These are phyloP conservation scores for Penicillium soppii DNA, from an alignment of 495 filamentous ascomycete species.

Conservation along the genomic window DNA sequence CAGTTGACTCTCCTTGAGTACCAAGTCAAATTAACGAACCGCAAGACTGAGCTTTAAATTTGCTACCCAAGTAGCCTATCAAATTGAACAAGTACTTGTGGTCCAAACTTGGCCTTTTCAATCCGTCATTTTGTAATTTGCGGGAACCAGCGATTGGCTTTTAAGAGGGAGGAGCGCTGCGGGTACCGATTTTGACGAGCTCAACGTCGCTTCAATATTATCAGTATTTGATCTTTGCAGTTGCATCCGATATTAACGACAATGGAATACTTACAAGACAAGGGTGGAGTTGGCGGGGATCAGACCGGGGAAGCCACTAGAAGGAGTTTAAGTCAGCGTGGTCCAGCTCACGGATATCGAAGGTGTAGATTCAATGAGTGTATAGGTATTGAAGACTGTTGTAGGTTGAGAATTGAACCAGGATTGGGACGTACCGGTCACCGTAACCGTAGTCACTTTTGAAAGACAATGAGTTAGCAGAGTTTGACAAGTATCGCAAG, in stretches of 20 bases:
- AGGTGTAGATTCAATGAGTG: background rate
- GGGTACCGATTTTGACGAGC: conserved; percentile 41
- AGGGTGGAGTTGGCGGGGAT: conserved; percentile 51
- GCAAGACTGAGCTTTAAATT: background rate
- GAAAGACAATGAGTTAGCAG: conserved; percentile 20
- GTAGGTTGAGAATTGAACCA: background rate
- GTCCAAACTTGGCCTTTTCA: background rate
- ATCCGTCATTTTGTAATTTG: background rate
- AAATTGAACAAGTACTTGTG: conserved; percentile 14
- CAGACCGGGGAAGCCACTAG: conserved; percentile 52
- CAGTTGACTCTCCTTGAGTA: background rate
- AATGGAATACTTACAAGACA: conserved; percentile 48
- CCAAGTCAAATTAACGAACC: background rate
- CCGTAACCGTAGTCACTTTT: conserved; percentile 78
- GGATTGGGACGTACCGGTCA: conserved; percentile 50
- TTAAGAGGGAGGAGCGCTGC: no score
- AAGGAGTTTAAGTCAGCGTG: background rate
- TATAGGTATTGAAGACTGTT: background rate
- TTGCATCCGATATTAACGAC: background rate
- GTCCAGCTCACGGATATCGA: background rate
- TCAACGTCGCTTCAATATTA: conserved; percentile 40
- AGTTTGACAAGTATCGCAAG: background rate
- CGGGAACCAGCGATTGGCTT: background rate
- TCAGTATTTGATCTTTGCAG: conserved; percentile 4
- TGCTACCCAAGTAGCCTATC: background rate